Percentiles rank a stretch among this genome's conserved stretches.
phyloP scores from a whole-genome alignment of 495 filamentous ascomycete species.

The Aspergillus affinis region DNA sequence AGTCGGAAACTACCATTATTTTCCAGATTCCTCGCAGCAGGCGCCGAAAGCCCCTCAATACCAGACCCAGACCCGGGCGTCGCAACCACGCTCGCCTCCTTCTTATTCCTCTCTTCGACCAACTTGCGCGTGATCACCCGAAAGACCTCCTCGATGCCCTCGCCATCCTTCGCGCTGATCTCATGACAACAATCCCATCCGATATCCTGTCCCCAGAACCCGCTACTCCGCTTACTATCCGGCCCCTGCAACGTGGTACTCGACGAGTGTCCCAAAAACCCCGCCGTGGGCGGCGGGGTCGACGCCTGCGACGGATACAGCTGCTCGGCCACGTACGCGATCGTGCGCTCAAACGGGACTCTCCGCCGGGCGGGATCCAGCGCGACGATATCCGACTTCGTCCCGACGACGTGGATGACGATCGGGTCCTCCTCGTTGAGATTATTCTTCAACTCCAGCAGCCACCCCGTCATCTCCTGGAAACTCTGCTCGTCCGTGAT shows the following conservation, averaged over 20 bases:
- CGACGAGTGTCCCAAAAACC: slow-evolving; percentile 26
- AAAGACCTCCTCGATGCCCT: slow-evolving; percentile 97
- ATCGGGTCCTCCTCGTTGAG: slow-evolving; percentile 60
- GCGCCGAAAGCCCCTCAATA: slow-evolving; percentile 12
- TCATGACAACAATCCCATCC: slow-evolving; percentile 98
- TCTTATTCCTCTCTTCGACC: slow-evolving; percentile 81
- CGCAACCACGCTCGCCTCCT: slow-evolving; percentile 54
- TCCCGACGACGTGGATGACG: slow-evolving; percentile 95
- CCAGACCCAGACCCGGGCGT: slow-evolving; percentile 23
- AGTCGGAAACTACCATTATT: slow-evolving; percentile 48
- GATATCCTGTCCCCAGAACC: slow-evolving; percentile 88
- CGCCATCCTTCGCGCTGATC: slow-evolving; percentile 89
- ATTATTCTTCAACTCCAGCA: slow-evolving; percentile 74
- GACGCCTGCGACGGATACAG: slow-evolving; percentile 64
- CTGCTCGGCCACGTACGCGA: slow-evolving; percentile 91
- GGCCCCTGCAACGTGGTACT: slow-evolving; percentile 58
- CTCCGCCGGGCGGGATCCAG: slow-evolving; percentile 71
- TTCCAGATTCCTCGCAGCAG: slow-evolving; percentile 21
- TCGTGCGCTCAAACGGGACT: slow-evolving; percentile 91
- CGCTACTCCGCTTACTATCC: slow-evolving; percentile 74
- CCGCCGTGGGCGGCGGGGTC: slow-evolving; percentile 65
- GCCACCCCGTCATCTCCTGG: slow-evolving; percentile 90
- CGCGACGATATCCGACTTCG: slow-evolving; percentile 88
- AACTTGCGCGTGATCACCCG: slow-evolving; percentile 91
- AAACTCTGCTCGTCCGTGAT: slow-evolving; percentile 87